These are phyloP conservation scores for Exophiala sp. DNA, from an alignment of 2,329 filamentous ascomycete species.

Conservation along the genomic window DNA sequence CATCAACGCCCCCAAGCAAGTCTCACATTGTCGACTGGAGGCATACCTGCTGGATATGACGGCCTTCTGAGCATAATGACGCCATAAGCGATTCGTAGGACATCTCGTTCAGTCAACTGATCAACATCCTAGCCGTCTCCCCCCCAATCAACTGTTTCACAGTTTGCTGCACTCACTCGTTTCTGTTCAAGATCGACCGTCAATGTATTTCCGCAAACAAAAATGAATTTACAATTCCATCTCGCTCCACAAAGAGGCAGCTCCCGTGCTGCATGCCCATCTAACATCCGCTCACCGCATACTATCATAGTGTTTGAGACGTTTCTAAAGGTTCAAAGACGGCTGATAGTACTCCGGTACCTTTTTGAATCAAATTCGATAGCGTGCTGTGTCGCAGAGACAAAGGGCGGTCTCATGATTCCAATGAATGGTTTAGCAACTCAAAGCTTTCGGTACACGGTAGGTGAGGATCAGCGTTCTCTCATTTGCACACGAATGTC, in stretches of 20 bases:
- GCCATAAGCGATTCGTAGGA: constrained; percentile 6
- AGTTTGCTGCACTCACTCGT: neutral
- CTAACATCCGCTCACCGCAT: neutral
- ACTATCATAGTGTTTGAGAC: neutral
- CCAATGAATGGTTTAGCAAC: neutral
- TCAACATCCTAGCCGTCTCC: constrained; percentile 4
- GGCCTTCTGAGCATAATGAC: constrained; percentile 9
- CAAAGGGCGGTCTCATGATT: too few relatives aligned
- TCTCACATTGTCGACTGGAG: neutral
- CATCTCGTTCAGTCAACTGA: constrained; percentile 12
- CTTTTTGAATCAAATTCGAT: too few relatives aligned
- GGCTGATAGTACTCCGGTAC: too few relatives aligned
- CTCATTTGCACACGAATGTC: constrained; percentile 21
- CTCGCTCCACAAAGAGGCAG: neutral
- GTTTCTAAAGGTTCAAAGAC: too few relatives aligned
- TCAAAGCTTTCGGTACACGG: neutral
- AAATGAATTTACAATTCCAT: neutral
- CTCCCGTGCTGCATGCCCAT: constrained; percentile 13
- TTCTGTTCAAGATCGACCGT: constrained; percentile 2
- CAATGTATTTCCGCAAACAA: neutral
- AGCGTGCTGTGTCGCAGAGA: too few relatives aligned
- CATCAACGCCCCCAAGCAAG: neutral
- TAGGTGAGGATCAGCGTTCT: constrained; percentile 7
- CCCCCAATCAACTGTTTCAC: constrained; percentile 10
- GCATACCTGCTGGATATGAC: neutral